Evolutionary conservation across 257 asterid species (phyloP).

Genomic region (Solanum corneliomulleri): DNA sequence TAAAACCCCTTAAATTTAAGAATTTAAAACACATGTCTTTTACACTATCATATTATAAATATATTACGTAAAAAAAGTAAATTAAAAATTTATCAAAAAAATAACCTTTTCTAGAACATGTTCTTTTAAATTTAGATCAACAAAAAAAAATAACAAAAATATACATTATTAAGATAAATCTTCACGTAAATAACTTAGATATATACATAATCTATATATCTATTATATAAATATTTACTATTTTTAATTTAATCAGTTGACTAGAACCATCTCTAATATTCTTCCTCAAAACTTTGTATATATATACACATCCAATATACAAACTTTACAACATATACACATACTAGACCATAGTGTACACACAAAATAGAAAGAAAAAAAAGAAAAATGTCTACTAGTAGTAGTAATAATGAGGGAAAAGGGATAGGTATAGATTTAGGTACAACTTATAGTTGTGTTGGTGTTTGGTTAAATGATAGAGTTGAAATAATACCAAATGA

Average conservation of each 20-base stretch:
- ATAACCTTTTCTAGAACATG: too few relatives aligned
- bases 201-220: too few relatives aligned
- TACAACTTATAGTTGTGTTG: constrained; percentile 57
- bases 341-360: not conserved
- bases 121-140: too few relatives aligned
- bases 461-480: constrained; percentile 49
- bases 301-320: not conserved
- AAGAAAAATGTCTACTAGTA: constrained; percentile 13
- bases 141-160: too few relatives aligned
- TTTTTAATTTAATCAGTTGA: too few relatives aligned
- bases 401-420: constrained; percentile 15
- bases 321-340: not conserved
- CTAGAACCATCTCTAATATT: not conserved
- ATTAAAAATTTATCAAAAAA: too few relatives aligned
- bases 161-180: too few relatives aligned
- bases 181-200: too few relatives aligned
- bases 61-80: not conserved
- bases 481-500: constrained; percentile 56
- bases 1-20: too few relatives aligned
- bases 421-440: constrained; percentile 54
- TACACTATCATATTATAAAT: too few relatives aligned
- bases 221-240: too few relatives aligned
- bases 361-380: not conserved
- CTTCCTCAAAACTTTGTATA: not conserved
- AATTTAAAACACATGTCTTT: too few relatives aligned